Conservation (phyloP, 2,329 filamentous ascomycete species). For the Sarocladiaceae sp. region DNA sequence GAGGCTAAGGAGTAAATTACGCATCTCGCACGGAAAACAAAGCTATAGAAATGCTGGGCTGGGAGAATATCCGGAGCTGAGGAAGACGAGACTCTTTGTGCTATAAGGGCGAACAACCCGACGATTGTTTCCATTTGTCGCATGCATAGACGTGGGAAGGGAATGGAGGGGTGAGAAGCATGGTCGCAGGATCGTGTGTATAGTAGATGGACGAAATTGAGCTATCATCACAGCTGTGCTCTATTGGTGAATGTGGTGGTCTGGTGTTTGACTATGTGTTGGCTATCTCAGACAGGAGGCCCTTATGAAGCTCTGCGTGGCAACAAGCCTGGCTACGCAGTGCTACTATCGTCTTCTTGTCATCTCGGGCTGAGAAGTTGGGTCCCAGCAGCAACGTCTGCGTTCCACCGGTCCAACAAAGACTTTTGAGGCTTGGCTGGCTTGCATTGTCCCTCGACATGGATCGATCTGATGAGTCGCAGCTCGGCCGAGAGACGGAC, state of each 20-base stretch:
- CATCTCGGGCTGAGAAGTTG: too few species aligned
- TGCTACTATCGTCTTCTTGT: too few species aligned
- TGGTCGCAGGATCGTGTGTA: constrained; percentile 22
- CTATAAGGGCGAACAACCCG: constrained; percentile 2
- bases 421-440: too few species aligned
- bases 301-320: too few species aligned
- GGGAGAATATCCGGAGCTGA: too few species aligned
- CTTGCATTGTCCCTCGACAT: too few species aligned
- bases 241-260: background rate
- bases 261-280: constrained; percentile 6
- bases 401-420: too few species aligned
- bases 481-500: too few species aligned
- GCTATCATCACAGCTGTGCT: background rate
- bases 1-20: constrained; percentile 22
- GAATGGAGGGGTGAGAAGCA: constrained; percentile 16
- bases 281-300: too few species aligned
- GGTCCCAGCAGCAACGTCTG: too few species aligned
- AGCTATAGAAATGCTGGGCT: background rate
- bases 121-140: constrained; percentile 1
- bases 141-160: constrained; percentile 10
- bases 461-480: too few species aligned
- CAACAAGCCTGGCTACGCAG: too few species aligned
- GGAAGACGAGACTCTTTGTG: background rate
- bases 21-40: background rate
- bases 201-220: constrained; percentile 21